Evolutionary conservation across 495 filamentous ascomycete genomes (phyloP).

Genomic region (Achaetomiella virescens): DNA sequence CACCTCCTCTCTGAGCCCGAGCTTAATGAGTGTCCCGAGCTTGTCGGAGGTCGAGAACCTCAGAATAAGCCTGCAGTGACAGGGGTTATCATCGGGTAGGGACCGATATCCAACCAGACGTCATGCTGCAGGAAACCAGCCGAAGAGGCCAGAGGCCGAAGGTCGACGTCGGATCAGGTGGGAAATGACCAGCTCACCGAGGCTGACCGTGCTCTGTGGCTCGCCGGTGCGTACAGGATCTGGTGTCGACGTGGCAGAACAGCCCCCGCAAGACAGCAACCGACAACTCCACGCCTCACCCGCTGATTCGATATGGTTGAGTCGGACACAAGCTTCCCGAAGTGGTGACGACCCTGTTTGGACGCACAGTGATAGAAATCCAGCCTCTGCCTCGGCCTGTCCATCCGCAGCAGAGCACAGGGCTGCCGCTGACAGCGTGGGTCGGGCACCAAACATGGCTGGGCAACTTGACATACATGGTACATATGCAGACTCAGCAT

Average conservation of each 20-base stretch:
- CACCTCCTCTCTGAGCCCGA: too few relatives aligned
- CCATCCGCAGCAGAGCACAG: neutral
- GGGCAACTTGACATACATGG: neutral
- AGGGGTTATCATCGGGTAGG: too few relatives aligned
- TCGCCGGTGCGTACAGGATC: too few relatives aligned
- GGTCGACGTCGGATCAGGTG: too few relatives aligned
- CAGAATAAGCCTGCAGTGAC: too few relatives aligned
- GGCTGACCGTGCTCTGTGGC: too few relatives aligned
- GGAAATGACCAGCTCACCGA: too few relatives aligned
- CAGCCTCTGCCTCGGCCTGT: conserved; percentile 2
- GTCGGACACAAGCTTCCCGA: neutral
- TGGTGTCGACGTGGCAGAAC: conserved; percentile 12
- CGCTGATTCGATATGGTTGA: conserved; percentile 1
- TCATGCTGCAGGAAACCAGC: too few relatives aligned
- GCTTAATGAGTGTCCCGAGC: too few relatives aligned
- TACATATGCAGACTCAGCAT: neutral
- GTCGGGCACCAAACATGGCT: neutral
- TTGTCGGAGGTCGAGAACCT: too few relatives aligned
- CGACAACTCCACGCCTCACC: conserved; percentile 11
- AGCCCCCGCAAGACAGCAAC: neutral
- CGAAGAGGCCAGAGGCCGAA: too few relatives aligned
- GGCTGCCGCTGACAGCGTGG: neutral
- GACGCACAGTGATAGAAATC: neutral
- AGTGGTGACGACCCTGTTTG: neutral
- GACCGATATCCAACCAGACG: too few relatives aligned